These are phyloP conservation scores for Solanum aculeatissimum DNA, from an alignment of 305 asterid genomes.

Conservation along the genomic window DNA sequence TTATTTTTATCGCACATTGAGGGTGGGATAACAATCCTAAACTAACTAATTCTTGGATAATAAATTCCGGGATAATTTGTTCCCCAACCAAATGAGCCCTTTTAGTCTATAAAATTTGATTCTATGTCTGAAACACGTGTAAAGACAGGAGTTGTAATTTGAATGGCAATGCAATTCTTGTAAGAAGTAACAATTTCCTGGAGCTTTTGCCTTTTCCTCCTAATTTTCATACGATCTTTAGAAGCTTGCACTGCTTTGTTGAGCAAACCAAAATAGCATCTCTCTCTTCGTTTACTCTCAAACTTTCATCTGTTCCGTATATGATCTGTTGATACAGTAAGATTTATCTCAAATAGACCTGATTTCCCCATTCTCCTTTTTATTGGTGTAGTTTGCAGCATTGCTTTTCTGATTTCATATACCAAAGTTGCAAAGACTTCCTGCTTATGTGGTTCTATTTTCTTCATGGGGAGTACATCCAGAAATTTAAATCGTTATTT, in stretches of 20 bases:
- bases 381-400: background rate
- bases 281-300: background rate
- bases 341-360: background rate
- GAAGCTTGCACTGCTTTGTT: background rate
- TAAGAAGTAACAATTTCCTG: background rate
- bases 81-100: background rate
- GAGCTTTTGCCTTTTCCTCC: background rate
- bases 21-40: background rate
- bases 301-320: background rate
- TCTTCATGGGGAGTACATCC: background rate
- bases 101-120: background rate
- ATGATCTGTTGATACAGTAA: background rate
- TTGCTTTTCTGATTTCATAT: background rate
- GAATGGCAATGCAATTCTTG: background rate
- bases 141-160: background rate
- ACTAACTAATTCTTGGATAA: background rate
- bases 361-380: background rate
- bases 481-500: background rate
- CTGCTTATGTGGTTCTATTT: background rate
- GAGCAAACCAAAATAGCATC: background rate
- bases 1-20: background rate
- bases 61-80: background rate
- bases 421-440: background rate
- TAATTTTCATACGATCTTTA: background rate
- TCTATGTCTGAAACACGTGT: background rate